Conservation (phyloP, 306 rosid species). For the Adenanthera pavonina region DNA sequence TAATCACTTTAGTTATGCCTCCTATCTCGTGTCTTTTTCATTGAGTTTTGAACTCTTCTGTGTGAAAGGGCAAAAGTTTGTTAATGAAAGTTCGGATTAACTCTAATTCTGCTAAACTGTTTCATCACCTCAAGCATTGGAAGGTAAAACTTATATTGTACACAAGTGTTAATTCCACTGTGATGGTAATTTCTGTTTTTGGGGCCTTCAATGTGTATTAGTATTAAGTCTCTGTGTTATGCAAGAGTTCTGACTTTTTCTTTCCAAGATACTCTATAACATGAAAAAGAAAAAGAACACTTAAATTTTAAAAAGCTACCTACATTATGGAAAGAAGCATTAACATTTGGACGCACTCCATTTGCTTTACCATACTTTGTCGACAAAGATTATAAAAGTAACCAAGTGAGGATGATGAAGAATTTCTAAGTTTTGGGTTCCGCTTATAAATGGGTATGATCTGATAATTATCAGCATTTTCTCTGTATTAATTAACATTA, state of each 20-base stretch:
- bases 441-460: background rate
- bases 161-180: background rate
- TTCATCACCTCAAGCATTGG: background rate
- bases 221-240: background rate
- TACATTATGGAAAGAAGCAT: constrained; percentile 20
- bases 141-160: background rate
- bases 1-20: constrained; percentile 36
- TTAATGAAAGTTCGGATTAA: background rate
- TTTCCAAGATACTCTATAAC: constrained; percentile 8
- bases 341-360: background rate
- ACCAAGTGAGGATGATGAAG: background rate
- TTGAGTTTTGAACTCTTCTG: too few relatives aligned
- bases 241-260: constrained; percentile 1
- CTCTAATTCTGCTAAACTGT: background rate
- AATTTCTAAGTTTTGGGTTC: constrained; percentile 2
- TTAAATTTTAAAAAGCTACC: background rate
- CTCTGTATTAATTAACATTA: background rate
- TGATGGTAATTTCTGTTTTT: background rate
- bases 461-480: background rate
- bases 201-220: background rate
- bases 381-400: background rate
- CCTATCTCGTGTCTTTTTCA: constrained; percentile 33
- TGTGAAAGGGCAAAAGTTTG: background rate
- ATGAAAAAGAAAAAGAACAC: constrained; percentile 4
- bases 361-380: background rate